These are phyloP conservation scores for Aspergillus luchuensis DNA, from an alignment of 2,329 filamentous ascomycete genomes.

Conservation along the genomic window DNA sequence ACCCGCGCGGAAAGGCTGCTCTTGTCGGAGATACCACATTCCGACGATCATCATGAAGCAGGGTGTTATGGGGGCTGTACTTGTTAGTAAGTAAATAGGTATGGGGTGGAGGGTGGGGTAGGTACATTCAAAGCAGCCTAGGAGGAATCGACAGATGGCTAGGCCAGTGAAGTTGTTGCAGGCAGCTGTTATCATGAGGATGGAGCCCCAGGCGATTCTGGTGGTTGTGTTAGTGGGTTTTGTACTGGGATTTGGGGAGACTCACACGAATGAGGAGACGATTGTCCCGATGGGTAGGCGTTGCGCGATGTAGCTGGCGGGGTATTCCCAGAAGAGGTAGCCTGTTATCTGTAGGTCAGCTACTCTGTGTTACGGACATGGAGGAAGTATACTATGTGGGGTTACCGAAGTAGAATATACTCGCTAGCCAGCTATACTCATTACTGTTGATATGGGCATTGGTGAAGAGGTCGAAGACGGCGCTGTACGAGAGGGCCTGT, in stretches of 20 bases:
- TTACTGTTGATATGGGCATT: conserved; percentile 48
- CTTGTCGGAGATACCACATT: conserved; percentile 53
- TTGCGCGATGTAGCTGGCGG: conserved; percentile 40
- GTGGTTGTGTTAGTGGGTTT: neutral
- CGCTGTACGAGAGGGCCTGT: conserved; percentile 55
- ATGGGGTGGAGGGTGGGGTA: no score
- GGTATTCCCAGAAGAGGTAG: conserved; percentile 48
- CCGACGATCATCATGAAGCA: conserved; percentile 55
- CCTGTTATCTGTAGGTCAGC: conserved; percentile 12
- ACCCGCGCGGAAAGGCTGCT: conserved; percentile 52
- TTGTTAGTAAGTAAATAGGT: no score
- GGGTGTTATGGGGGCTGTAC: conserved; percentile 47
- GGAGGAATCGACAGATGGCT: conserved; percentile 48
- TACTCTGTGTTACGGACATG: no score
- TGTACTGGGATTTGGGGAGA: neutral
- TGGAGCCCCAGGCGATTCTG: conserved; percentile 45
- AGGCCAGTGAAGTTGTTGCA: conserved; percentile 47
- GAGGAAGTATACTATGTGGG: no score
- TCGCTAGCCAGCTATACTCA: conserved; percentile 57
- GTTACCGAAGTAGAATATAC: conserved; percentile 56
- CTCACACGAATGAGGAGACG: conserved; percentile 19
- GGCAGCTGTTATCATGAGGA: conserved; percentile 49
- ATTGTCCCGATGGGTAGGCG: conserved; percentile 26
- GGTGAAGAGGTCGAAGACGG: conserved; percentile 58
- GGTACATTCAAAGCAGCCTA: conserved; percentile 49